Evolutionary conservation across 139 green algal genomes (phyloP).

Genomic region (Auxenochlorella protothecoides): DNA sequence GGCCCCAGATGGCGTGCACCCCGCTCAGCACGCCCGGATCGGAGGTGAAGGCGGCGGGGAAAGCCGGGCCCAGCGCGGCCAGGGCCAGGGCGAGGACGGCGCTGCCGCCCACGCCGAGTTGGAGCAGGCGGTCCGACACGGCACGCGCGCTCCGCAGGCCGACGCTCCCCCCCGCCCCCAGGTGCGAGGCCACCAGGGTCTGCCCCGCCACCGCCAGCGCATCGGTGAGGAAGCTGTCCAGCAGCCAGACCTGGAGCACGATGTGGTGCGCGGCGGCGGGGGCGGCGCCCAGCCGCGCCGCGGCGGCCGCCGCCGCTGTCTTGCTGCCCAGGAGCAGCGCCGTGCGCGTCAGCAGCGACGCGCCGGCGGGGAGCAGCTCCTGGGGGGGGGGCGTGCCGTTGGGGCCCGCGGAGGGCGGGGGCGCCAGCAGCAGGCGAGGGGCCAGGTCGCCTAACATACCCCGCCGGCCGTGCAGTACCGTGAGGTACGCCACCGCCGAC

Average conservation of each 20-base stretch:
- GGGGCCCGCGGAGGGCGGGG: no score
- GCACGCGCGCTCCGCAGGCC: constrained; percentile 18
- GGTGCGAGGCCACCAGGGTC: constrained; percentile 46
- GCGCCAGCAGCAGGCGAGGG: not conserved
- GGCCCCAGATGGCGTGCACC: constrained; percentile 40
- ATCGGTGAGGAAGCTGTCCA: constrained; percentile 52
- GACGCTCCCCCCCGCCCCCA: not conserved
- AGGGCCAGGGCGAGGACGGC: constrained; percentile 11
- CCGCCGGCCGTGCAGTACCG: constrained; percentile 19
- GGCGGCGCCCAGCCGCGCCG: constrained; percentile 46
- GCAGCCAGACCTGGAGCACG: constrained; percentile 60
- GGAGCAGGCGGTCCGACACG: constrained; percentile 47
- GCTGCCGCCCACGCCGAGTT: constrained; percentile 30
- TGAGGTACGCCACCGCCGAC: constrained; percentile 38
- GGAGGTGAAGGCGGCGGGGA: constrained; percentile 34
- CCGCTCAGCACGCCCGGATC: constrained; percentile 8
- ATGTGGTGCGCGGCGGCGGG: constrained; percentile 58
- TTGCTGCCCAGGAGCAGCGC: constrained; percentile 55
- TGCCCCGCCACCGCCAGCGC: constrained; percentile 61
- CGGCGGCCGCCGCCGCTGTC: constrained; percentile 50
- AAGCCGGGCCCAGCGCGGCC: constrained; percentile 7
- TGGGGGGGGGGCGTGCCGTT: no score
- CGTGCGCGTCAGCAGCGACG: constrained; percentile 55
- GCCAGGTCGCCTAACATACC: constrained; percentile 24
- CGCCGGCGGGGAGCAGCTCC: constrained; percentile 23